These are phyloP conservation scores for Vitis labrusca DNA, from an alignment of 164 flowering plant species.

Conservation along the genomic window DNA sequence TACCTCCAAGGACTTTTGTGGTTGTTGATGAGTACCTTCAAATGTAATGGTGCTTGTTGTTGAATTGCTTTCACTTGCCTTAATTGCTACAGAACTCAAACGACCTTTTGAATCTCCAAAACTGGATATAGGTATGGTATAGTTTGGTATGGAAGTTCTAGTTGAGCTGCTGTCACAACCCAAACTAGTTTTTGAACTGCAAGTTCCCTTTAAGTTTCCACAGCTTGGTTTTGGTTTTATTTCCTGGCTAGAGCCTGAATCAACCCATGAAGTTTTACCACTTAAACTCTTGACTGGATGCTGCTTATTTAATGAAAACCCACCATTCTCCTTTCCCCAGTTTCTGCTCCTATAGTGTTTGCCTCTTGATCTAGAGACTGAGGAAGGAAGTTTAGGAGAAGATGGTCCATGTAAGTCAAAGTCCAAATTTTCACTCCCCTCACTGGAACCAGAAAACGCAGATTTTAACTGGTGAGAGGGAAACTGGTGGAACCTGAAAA, in stretches of 20 bases:
- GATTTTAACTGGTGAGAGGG: conserved; percentile 47
- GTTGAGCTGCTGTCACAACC: conserved; percentile 15
- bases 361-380: conserved; percentile 78
- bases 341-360: conserved; percentile 46
- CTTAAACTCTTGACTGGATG: conserved; percentile 38
- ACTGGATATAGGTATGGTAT: conserved; percentile 7
- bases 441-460: conserved; percentile 30
- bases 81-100: conserved; percentile 18
- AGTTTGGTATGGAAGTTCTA: conserved; percentile 8
- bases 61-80: conserved; percentile 21
- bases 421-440: conserved; percentile 20
- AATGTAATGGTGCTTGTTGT: conserved; percentile 28
- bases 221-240: conserved; percentile 20
- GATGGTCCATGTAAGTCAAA: conserved; percentile 24
- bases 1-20: conserved; percentile 23
- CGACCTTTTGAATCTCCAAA: conserved; percentile 7
- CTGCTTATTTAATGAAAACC: conserved; percentile 20
- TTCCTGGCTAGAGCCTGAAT: conserved; percentile 15
- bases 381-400: conserved; percentile 61
- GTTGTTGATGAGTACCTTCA: conserved; percentile 26
- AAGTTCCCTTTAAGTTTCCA: conserved; percentile 16
- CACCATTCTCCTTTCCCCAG: conserved; percentile 23
- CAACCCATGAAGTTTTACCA: conserved; percentile 18
- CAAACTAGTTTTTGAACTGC: conserved; percentile 15
- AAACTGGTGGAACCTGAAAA: conserved; percentile 63